Evolutionary conservation across 169 alveolate species (phyloP).

Genomic region (Eimeria sp.): DNA sequence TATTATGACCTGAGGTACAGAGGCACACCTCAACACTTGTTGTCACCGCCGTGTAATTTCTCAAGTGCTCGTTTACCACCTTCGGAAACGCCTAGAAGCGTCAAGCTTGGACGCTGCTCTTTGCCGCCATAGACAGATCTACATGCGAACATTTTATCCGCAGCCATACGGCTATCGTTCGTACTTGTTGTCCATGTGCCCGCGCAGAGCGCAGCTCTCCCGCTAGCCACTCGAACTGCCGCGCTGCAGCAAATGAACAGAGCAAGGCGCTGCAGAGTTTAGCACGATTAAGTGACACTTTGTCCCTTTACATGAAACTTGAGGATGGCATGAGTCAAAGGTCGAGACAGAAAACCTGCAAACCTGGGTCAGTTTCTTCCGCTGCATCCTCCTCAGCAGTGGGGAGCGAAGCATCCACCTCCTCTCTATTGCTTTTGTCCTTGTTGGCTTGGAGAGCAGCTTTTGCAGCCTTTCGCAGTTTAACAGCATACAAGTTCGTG

Average conservation of each 20-base stretch:
- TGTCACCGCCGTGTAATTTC: neutral
- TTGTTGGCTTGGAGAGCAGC: neutral
- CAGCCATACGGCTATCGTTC: neutral
- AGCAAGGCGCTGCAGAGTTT: neutral
- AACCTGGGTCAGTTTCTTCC: slow-evolving; percentile 46
- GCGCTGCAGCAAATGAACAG: slow-evolving; percentile 13
- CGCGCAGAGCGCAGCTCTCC: slow-evolving; percentile 38
- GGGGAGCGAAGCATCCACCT: neutral
- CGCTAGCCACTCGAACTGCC: slow-evolving; percentile 19
- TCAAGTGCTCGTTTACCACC: neutral
- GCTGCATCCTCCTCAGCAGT: slow-evolving; percentile 2
- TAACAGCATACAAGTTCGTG: slow-evolving; percentile 35
- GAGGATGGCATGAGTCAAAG: neutral
- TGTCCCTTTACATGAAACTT: neutral
- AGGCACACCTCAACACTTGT: neutral
- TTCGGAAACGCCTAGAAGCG: neutral
- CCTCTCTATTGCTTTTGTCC: neutral
- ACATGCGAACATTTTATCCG: neutral
- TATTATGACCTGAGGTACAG: slow-evolving; percentile 22
- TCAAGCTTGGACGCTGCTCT: neutral
- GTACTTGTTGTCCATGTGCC: neutral
- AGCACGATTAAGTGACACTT: neutral
- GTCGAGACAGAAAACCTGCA: neutral
- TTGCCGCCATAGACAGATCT: neutral
- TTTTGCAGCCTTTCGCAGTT: slow-evolving; percentile 12